Percentiles rank a stretch among this genome's conserved stretches.
Evolutionary conservation across 2,329 filamentous ascomycete species (phyloP).

Genomic region (Colletotrichum falcatum): DNA sequence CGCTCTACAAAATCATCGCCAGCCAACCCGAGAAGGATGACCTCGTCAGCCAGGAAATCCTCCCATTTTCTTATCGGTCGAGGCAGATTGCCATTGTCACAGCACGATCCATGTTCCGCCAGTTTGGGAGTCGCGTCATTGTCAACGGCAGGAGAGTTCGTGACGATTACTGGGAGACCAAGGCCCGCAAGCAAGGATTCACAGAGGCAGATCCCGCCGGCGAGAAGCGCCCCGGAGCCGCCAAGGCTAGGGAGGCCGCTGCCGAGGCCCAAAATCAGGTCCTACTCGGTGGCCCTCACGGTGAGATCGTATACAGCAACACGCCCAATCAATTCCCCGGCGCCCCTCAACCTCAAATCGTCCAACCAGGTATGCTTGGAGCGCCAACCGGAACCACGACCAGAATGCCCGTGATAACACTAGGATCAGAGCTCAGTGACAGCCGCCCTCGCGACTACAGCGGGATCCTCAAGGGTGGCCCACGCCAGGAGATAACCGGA

Average conservation of each 20-base stretch:
- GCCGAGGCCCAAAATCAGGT: conserved; percentile 76
- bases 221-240: conserved; percentile 93
- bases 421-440: conserved; percentile 82
- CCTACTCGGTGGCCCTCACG: conserved; percentile 75
- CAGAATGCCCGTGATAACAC: conserved; percentile 86
- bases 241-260: conserved; percentile 86
- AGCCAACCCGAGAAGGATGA: conserved; percentile 97
- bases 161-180: conserved; percentile 99
- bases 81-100: conserved; percentile 98
- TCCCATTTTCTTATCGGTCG: conserved; percentile 98
- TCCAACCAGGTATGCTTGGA: conserved; percentile 80
- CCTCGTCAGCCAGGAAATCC: conserved; percentile 91
- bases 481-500: conserved; percentile 90
- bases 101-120: conserved; percentile 96
- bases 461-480: conserved; percentile 79
- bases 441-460: conserved; percentile 84
- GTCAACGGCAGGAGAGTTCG: conserved; percentile 89
- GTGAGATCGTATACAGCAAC: conserved; percentile 90
- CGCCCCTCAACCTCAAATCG: conserved; percentile 74
- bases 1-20: conserved; percentile 96
- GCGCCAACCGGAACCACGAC: conserved; percentile 72
- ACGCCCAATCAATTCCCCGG: conserved; percentile 74
- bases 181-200: conserved; percentile 96
- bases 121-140: conserved; percentile 96
- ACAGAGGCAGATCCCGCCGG: conserved; percentile 96